Base-by-base conservation (phyloP, 2,329 filamentous ascomycete species). In the Lecanosticta acicola region DNA sequence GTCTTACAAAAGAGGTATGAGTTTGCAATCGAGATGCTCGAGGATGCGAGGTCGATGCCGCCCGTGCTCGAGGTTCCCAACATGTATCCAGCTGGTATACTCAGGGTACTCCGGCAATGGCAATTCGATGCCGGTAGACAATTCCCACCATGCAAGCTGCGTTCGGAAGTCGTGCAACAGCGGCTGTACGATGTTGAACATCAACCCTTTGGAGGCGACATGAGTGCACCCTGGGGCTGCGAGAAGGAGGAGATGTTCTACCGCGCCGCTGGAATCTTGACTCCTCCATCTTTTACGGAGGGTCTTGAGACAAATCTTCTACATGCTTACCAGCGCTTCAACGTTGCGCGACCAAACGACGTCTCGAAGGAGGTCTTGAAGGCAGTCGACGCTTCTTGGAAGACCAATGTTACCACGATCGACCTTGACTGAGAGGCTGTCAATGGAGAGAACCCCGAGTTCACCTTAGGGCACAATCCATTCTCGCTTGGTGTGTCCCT, bases 191-290 rank as follows among this genome's bases (percentile, higher is more conserved):
- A 21, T 4, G 39, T 8, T 19, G 9, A 32, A 26, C 11, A 29
- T 10, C 39, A 20, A 17, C n/a, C 11, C 24, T 18, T 35, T 14
- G 33, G 33, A n/a, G 7, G 7, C 16, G 7, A 35, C 5, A 35
- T 14, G n/a, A 17, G 5, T 16, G 11, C 21, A 16, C 33, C 41
- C 10, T 13, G 16, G 14, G 41, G 48, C 10, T 48, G 45, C 26
- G 45, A 41, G 17, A 51, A 51, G 26, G 37, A 47, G 35, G 19
- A 38, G 21, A 34, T 24, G 4, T 51, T 51, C 33, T 48, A 51
- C 18, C 18, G 38, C 2, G 29, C 33, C n/a, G 41, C 24, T 26
- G 48, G 45, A 3, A 13, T 51, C 3, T 35, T 51, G 33, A 16
- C 37, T 10, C 43, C 35, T 29, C 17, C 41, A 13, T 13, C 16